Conservation (phyloP, 208 protist genomes). For the Willaertia magna region DNA sequence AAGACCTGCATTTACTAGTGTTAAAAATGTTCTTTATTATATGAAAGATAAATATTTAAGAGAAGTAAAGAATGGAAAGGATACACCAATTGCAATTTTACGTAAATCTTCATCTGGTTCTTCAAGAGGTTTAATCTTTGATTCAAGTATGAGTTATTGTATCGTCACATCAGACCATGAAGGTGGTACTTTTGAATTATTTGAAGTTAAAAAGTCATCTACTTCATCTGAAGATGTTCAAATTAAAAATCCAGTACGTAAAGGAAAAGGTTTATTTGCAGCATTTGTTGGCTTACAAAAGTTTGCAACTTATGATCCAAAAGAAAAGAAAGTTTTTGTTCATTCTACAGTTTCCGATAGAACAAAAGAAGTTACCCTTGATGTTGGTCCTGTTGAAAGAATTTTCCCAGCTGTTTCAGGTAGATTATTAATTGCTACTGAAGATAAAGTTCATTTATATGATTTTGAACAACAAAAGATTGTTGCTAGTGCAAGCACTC, state of each 20-base stretch:
- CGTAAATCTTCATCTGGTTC: not conserved
- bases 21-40: conserved; percentile 34
- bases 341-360: conserved; percentile 62
- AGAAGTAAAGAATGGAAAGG: not conserved
- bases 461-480: conserved; percentile 76
- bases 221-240: not conserved
- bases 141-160: not conserved
- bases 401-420: conserved; percentile 57
- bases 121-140: not conserved
- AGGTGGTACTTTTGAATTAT: not conserved
- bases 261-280: not conserved
- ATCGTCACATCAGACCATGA: not conserved
- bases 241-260: not conserved
- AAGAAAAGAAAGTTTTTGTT: conserved; percentile 58
- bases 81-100: not conserved
- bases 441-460: conserved; percentile 73
- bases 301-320: conserved; percentile 71
- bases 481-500: conserved; percentile 32
- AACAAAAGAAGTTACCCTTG: conserved; percentile 38
- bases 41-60: conserved; percentile 32
- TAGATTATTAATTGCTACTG: conserved; percentile 53
- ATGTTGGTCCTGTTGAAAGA: conserved; percentile 43
- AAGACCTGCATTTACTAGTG: conserved; percentile 59
- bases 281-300: conserved; percentile 46
- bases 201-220: not conserved